Base-by-base conservation (phyloP, 345 rosid species). In the Durio zibethinus region DNA sequence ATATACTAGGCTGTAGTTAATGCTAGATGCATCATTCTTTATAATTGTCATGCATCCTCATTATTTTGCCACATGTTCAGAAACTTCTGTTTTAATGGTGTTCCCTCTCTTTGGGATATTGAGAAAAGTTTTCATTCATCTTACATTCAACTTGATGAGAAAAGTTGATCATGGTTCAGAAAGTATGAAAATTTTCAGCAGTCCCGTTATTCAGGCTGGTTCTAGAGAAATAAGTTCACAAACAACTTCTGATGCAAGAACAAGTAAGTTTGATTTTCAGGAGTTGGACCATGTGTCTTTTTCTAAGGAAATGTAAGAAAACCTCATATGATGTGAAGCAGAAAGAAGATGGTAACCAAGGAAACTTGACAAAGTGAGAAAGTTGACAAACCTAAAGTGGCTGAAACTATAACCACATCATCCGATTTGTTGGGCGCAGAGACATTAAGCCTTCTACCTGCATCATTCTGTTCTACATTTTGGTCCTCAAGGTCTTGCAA, bases 401-500 rank as follows among this genome's bases (percentile, higher is more conserved):
- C 79, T 54, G 86, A 86, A 56, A 50, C 33, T 27, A 75, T 21
- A 65, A 80, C 73, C 77, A 78, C 62, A 25, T 86, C 75, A 11
- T 80, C 69, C 15, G 81, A 52, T 72, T 59, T 79, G 70, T 38
- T 75, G 16, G 85, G 52, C 48, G 77, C 71, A 73, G 86, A 33
- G 77, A 80, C 64, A 40, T 56, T 73, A 33, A 75, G 60, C 78
- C 64, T 85, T 66, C 76, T 77, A 38, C 29, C 50, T 1, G 21
- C 73, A 60, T 81, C 77, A 62, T 78, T 80, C 8, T 42, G 54
- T 63, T 27, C 77, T 6, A 31, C 38, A 40, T 67, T 61, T 38
- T 31, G 77, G 45, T 38, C 72, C 36, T 85, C 89, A 10, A 84
- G 72, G 35, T 89, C 88, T 80, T 70, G 78, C 79, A 86, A 77